These are phyloP conservation scores for Hemileia vastatrix DNA, from an alignment of 1,284 basidiomycete genomes.

Conservation along the genomic window DNA sequence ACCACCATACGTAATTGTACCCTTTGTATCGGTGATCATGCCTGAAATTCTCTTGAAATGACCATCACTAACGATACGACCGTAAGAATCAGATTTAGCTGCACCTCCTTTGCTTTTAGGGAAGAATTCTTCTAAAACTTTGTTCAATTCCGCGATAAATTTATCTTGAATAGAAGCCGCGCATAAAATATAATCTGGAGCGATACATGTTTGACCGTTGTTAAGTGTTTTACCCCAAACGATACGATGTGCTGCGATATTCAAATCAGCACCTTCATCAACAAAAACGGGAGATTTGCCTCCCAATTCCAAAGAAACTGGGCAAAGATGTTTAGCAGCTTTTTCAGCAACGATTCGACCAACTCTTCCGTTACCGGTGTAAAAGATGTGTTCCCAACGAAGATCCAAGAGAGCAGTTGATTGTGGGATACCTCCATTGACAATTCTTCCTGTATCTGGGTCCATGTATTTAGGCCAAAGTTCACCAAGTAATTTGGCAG, in stretches of 20 bases:
- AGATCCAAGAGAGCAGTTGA: conserved; percentile 67
- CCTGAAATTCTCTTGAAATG: conserved; percentile 58
- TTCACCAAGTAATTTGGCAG: conserved; percentile 59
- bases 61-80: conserved; percentile 50
- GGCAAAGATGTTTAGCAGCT: conserved; percentile 75
- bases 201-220: conserved; percentile 56
- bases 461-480: conserved; percentile 75
- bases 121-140: conserved; percentile 48
- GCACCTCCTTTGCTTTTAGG: conserved; percentile 48
- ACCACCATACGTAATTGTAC: conserved; percentile 62
- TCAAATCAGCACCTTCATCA: conserved; percentile 53
- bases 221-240: conserved; percentile 72
- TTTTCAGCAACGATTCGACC: conserved; percentile 69
- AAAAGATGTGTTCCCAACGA: conserved; percentile 71
- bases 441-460: conserved; percentile 58
- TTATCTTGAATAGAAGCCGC: conserved; percentile 56
- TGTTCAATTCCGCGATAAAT: conserved; percentile 56
- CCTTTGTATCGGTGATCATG: conserved; percentile 60
- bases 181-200: conserved; percentile 65
- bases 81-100: conserved; percentile 48
- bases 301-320: conserved; percentile 66
- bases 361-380: conserved; percentile 58
- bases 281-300: conserved; percentile 80
- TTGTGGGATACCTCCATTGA: conserved; percentile 66
- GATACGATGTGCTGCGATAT: conserved; percentile 47